Evolutionary conservation across 768 basidiomycete species (phyloP), one percentile per base, ranked within the genome.

Genomic region (Boletus speciosus): DNA sequence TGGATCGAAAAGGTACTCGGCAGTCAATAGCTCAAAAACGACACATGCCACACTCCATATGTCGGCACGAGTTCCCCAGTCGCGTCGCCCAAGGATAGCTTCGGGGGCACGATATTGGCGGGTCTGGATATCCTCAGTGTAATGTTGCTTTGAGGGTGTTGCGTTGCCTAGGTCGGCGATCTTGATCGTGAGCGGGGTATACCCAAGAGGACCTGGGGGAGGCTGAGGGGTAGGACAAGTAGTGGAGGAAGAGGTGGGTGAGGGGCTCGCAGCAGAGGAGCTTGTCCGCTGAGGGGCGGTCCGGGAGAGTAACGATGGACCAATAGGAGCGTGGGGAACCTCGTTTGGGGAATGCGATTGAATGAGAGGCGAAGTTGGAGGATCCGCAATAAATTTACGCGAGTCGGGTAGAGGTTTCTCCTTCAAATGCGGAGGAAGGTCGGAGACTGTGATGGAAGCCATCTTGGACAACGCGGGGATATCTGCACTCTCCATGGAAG

Each of bases 61-160:
- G 71, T 97, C 93, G 41, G 83, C 92, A 51, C 86, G 82, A 36
- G 82, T 76, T 60, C 86, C 90, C 93, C 93, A 97, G 61, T 91
- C 89, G 35, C 81, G 81, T 51, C 85, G 83, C 16, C 94, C 93
- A 16, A 95, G 74, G 61, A 97, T 93, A 50, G 92, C 93, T 70
- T 97, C 93, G n/a, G 93, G 93, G 27, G 90, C 82, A 57, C 93
- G 87, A 69, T 97, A 97, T 67, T 96, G 93, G 40, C 93, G 82
- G n/a, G 93, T 97, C 73, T 96, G 94, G 60, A 95, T 96, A 66
- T 94, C 93, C 65, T 95, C 93, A 9, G 93, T 96, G 68, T 83
- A 97, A 68, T 96, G 93, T 63, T 85, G 84, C 60, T 76, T 86
- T n/a, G 90, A 86, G 15, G 92, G 93, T 35, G 93, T 94, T 25